A percentile compares a stretch with the other conserved stretches of the same genome.
phyloP scores from a whole-genome alignment of 441 rosid species.

The Geranium incanum region DNA sequence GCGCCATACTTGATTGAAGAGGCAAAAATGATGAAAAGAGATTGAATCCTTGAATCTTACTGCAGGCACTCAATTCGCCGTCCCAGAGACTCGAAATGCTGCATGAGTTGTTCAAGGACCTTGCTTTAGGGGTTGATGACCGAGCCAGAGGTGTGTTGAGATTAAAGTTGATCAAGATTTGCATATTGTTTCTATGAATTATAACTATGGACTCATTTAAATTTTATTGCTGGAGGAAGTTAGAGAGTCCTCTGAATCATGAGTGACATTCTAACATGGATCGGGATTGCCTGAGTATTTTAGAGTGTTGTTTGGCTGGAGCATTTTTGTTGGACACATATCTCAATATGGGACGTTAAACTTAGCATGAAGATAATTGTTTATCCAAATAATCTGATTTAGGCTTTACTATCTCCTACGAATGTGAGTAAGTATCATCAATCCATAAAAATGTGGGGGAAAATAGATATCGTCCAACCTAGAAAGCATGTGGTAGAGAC shows the following conservation, averaged over 20 bases:
- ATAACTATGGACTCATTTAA: too few relatives aligned
- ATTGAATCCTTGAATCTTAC: conserved; percentile 14
- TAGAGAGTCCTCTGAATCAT: too few relatives aligned
- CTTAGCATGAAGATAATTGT: too few relatives aligned
- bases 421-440: background rate
- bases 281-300: too few relatives aligned
- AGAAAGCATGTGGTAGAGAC: background rate
- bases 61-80: conserved; percentile 74
- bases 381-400: too few relatives aligned
- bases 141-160: conserved; percentile 65
- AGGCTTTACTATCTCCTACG: background rate
- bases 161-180: background rate
- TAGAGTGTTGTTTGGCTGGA: too few relatives aligned
- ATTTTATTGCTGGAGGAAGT: too few relatives aligned
- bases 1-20: background rate
- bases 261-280: too few relatives aligned
- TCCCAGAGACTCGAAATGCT: conserved; percentile 72
- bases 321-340: too few relatives aligned
- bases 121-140: conserved; percentile 92
- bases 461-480: background rate
- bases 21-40: background rate
- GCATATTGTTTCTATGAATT: too few relatives aligned
- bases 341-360: too few relatives aligned
- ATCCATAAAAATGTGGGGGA: background rate
- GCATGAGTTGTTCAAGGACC: conserved; percentile 82